Conservation (phyloP, 1,139 yeast genomes). For the Trichomonascaceae sp. region DNA sequence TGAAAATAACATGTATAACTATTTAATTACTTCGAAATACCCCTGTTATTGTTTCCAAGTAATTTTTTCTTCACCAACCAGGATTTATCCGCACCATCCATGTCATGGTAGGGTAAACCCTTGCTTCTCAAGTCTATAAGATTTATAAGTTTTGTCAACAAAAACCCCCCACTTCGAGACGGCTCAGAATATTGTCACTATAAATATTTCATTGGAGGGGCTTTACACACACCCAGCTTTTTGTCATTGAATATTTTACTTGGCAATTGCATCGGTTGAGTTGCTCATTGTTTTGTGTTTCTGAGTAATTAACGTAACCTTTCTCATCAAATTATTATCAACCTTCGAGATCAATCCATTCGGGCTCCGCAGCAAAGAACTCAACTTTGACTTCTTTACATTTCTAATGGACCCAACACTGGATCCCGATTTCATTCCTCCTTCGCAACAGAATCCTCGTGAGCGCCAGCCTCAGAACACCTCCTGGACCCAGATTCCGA, state of each 20-base stretch:
- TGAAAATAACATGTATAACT: background rate
- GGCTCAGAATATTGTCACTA: background rate
- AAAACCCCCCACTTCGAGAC: background rate
- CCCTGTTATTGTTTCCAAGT: background rate
- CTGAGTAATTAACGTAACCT: background rate
- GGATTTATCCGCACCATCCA: background rate
- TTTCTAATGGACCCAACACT: conserved; percentile 34
- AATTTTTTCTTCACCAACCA: background rate
- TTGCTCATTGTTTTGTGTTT: background rate
- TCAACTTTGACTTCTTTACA: background rate
- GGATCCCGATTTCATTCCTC: conserved; percentile 37
- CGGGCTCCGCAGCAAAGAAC: background rate
- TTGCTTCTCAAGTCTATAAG: background rate
- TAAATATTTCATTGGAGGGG: background rate
- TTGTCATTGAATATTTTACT: background rate
- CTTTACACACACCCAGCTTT: background rate
- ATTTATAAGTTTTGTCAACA: background rate
- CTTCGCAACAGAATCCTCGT: conserved; percentile 25
- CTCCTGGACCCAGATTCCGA: conserved; percentile 66
- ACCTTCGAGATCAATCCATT: background rate
- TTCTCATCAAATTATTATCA: background rate
- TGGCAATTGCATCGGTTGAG: background rate
- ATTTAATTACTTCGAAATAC: background rate
- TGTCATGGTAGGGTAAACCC: background rate
- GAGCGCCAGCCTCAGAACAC: conserved; percentile 51